These are phyloP conservation scores for Penicillium paxilli DNA, from an alignment of 495 filamentous ascomycete genomes.

Conservation along the genomic window DNA sequence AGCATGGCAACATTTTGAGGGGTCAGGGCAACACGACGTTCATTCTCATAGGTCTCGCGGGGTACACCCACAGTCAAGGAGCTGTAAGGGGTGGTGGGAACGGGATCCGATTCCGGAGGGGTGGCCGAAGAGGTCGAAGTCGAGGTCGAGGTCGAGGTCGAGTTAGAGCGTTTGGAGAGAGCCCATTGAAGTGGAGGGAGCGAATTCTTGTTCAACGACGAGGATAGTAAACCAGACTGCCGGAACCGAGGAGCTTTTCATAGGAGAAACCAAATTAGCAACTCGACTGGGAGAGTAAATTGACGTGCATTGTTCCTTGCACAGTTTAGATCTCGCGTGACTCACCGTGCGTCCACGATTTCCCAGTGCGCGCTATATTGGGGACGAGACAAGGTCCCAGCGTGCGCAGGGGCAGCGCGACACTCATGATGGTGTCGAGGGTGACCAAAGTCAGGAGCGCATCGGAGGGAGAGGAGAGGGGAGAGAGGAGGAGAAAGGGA, in stretches of 20 bases:
- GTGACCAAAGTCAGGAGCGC: slow-evolving; percentile 5
- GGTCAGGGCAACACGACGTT: slow-evolving; percentile 77
- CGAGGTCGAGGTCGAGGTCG: slow-evolving; percentile 25
- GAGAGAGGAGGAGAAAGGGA: background rate
- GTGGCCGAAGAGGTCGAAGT: no score
- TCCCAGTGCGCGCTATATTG: slow-evolving; percentile 25
- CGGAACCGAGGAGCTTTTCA: slow-evolving; percentile 17
- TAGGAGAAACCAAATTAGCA: slow-evolving; percentile 5
- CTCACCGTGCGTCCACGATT: slow-evolving; percentile 3
- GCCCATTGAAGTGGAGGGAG: slow-evolving; percentile 13
- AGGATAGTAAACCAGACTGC: slow-evolving; percentile 6
- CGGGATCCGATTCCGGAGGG: slow-evolving; percentile 42
- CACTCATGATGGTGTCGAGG: slow-evolving; percentile 29
- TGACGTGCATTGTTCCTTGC: background rate
- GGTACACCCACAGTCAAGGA: slow-evolving; percentile 70
- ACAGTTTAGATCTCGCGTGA: background rate
- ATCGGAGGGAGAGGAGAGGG: slow-evolving; percentile 3
- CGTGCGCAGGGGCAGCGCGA: slow-evolving; percentile 28
- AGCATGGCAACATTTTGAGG: slow-evolving; percentile 75
- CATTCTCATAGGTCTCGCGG: slow-evolving; percentile 66
- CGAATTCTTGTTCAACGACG: slow-evolving; percentile 5
- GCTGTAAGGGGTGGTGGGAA: slow-evolving; percentile 64
- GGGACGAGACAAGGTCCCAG: slow-evolving; percentile 33
- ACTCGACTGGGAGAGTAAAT: background rate
- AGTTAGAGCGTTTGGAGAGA: slow-evolving; percentile 25